Evolutionary conservation across 257 asterid species (phyloP).

Genomic region (Rubia yunnanensis): DNA sequence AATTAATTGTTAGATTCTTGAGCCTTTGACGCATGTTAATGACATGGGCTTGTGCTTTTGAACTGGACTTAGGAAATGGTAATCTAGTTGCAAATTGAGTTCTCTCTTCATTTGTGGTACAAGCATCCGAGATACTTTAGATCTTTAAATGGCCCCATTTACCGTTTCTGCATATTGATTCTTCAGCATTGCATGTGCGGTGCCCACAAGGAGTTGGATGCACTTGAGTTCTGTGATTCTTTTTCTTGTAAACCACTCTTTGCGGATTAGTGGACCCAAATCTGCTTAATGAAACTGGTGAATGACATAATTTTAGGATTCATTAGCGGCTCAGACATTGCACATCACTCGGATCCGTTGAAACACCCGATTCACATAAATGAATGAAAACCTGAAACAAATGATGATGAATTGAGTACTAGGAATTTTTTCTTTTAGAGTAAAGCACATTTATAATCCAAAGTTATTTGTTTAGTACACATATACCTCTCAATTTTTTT

Average conservation of each 20-base stretch:
- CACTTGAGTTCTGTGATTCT: neutral
- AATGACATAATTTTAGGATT: neutral
- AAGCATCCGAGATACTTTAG: neutral
- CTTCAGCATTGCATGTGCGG: conserved; percentile 23
- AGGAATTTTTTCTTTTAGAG: too few relatives aligned
- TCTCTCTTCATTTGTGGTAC: neutral
- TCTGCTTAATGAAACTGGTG: neutral
- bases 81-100: neutral
- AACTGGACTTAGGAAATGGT: neutral
- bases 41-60: neutral
- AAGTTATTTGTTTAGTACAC: too few relatives aligned
- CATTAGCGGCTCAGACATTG: neutral
- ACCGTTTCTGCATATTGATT: conserved; percentile 5
- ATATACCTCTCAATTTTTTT: too few relatives aligned
- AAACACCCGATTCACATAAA: too few relatives aligned
- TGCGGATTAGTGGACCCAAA: neutral
- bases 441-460: too few relatives aligned
- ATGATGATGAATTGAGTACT: too few relatives aligned
- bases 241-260: neutral
- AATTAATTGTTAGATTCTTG: neutral
- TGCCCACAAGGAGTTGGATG: neutral
- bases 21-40: neutral
- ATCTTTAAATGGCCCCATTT: conserved; percentile 14
- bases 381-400: too few relatives aligned
- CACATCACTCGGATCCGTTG: too few relatives aligned